Evolutionary conservation across 257 asterid species (phyloP), one percentile per base, ranked within the genome.

Genomic region (Agastache rugosa): DNA sequence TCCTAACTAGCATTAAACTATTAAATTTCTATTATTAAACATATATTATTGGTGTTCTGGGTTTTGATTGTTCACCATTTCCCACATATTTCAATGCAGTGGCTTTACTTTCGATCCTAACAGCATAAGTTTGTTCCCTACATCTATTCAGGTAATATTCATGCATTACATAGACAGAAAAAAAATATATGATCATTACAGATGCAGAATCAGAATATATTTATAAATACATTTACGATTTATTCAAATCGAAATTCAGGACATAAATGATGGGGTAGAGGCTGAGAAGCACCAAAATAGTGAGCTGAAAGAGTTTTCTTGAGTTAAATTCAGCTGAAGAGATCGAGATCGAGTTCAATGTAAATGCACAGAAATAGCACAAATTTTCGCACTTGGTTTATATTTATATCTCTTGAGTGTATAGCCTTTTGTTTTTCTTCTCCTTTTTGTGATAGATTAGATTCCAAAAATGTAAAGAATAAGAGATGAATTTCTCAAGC

Each of bases 111-210:
- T 88, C 79, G 80, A 87, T 35, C 87, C 83, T 50, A 74, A 80
- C 83, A 84, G 90, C 85, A 90, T 91, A 81, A 86, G 85, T 77
- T 83, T 93, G 73, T 93, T 87, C 79, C 83, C 91, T 0, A 86
- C 85, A 15, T 86, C 95, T 68, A 39, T 61, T 45, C 85, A 87
- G 63, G 96, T 91, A 76, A 47, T 15, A 47, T 15, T 47, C 17
- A 15, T 47, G 17, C 19, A 47, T 47, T 15, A 15, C 53, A 15
- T 15, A 12, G 5, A 16, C 53, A 14, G 35, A 23, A 55, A 10
- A 3, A 4, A 19, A 0, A 12, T 3, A 44, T 44, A 45, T 14
- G n/a, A 45, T 45, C 17, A 45, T 45, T 45, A 19, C 4, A 45
- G 4, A 45, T 45, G 3, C 11, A 45, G 51, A 12, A 4, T 12